Evolutionary conservation across 2,329 filamentous ascomycete species (phyloP), one percentile per base, ranked within the genome.

Genomic region (Fusarium illudens): DNA sequence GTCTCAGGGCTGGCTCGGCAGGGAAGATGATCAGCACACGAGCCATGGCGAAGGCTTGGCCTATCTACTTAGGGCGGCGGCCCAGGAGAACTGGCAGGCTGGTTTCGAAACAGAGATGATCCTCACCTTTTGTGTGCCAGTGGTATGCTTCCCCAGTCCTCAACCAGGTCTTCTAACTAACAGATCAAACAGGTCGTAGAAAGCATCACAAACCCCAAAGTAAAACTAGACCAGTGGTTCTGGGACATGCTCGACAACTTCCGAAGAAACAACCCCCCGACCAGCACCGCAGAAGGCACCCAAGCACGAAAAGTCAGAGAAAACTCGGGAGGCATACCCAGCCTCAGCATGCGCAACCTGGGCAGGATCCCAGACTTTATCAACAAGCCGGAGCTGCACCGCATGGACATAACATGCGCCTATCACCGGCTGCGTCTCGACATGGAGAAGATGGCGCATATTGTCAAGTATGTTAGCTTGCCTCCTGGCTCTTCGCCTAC

Each of bases 21-120:
- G 68, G 7, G 63, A 73, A 5, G 70, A 71, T 4, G 68, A 76
- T 15, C 58, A 70, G 1, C 59, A 53, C 2, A 67, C 73, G 9
- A 74, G 68, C 11, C 79, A 80, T 22, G 76, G 75, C 0, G 73
- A 77, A 34, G 78, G 75, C 0, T 68, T 80, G 22, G 73, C 78
- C 1, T 69, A 75, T 46, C 36, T 80, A 1, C 69, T 80, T 5
- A 72, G 73, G 50, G 70, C 70, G 4, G 70, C 75, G 6, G 70
- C 68, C 2, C 29, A 59, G 25, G 65, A 73, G 20, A 62, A 71
- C 3, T 73, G 73, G 68, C 49, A 62, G 1, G 75, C 74, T 1
- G 58, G 71, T 0, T 78, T 79, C 10, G 73, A 76, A 22, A 60
- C 65, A 7, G 67, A 74, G 9, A 71, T 80, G 42, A 65, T 76